phyloP scores from a whole-genome alignment of 805 yeast species.

The Candida endomychidarum region DNA sequence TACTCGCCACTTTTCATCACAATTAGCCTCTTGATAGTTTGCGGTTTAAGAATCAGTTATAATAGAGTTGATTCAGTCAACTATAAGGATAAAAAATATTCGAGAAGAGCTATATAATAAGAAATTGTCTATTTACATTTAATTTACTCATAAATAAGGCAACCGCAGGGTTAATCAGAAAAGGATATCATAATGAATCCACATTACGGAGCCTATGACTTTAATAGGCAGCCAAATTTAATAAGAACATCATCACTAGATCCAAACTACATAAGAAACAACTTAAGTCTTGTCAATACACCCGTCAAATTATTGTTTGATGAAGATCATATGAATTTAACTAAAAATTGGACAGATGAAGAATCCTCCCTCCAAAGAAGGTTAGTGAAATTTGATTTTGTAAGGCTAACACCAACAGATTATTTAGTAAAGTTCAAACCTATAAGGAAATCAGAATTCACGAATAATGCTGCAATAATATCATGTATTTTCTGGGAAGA shows the following conservation, averaged over 20 bases:
- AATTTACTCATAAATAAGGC: too few species aligned
- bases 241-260: slow-evolving; percentile 26
- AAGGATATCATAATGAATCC: slow-evolving; percentile 3
- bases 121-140: too few species aligned
- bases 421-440: slow-evolving; percentile 37
- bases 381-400: slow-evolving; percentile 47
- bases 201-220: slow-evolving; percentile 1
- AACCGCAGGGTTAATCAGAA: too few species aligned
- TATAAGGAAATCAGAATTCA: slow-evolving; percentile 34
- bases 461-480: slow-evolving; percentile 44
- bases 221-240: slow-evolving; percentile 13
- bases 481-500: slow-evolving; percentile 62
- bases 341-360: slow-evolving; percentile 46
- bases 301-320: slow-evolving; percentile 30
- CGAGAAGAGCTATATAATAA: too few species aligned
- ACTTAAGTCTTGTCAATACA: slow-evolving; percentile 21
- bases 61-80: too few species aligned
- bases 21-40: slow-evolving; percentile 6
- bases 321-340: slow-evolving; percentile 35
- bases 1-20: slow-evolving; percentile 7
- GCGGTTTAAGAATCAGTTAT: too few species aligned
- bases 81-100: too few species aligned
- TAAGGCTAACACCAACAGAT: slow-evolving; percentile 32
- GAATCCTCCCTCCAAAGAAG: slow-evolving; percentile 46
- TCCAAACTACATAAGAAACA: slow-evolving; percentile 21